Evolutionary conservation across 768 basidiomycete species (phyloP), one percentile per base, ranked within the genome.

Genomic region (Galerina marginata): DNA sequence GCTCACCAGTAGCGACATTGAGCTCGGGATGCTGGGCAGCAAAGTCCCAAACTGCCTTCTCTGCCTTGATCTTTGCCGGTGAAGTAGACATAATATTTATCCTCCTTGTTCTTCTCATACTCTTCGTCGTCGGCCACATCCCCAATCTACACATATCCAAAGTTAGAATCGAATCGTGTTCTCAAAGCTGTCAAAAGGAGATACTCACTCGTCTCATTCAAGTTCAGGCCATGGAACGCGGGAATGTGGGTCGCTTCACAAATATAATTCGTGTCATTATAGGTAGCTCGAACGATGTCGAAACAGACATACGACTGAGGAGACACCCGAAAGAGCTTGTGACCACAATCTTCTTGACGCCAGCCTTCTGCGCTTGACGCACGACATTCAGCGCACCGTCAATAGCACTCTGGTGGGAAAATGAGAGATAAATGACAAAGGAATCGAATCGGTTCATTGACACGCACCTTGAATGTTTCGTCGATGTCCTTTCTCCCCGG

Each of bases 341-440:
- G 38, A 77, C 67, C 25, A 78, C 67, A n/a, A 75, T 61, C 36
- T 69, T 75, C 58, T 70, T 71, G 25, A 81, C 70, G 9, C 76
- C 77, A 14, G 72, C 76, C 39, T 71, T 69, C 26, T 74, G 63
- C 14, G 75, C 77, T 60, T 81, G 77, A 14, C 71, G 74, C 6
- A 82, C 60, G n/a, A 81, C 68, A 54, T 81, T 80, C 49, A 79
- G 29, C 4, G 77, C 75, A 6, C 79, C 80, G 6, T 77, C 72
- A 25, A 80, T 62, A 9, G 78, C 75, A 15, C 69, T 67, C 80
- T 79, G 45, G 20, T 9, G 9, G 20, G n/a, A n/a, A 39, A n/a
- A 16, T 42, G n/a, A 10, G 12, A 44, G 15, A 6, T 9, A 40
- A n/a, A 15, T 23, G n/a, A 49, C 39, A 61, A n/a, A 36, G 29